Percentiles rank a stretch among this genome's conserved stretches.
These are phyloP conservation scores for Leishmania lainsoni DNA, from an alignment of 208 protist species.

Conservation along the genomic window DNA sequence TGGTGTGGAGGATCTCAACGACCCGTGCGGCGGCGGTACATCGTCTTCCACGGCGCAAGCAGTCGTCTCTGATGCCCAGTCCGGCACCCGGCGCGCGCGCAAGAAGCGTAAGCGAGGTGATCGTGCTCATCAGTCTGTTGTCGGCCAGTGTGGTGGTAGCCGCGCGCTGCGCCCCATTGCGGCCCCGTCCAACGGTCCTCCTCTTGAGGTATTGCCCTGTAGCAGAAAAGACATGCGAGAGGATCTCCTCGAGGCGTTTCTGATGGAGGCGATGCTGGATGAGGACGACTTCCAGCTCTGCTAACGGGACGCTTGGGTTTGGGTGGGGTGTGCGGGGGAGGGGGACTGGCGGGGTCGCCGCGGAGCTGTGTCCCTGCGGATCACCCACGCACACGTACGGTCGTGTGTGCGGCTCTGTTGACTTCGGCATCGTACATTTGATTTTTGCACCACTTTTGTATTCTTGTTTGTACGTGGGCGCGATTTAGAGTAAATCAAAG, in stretches of 20 bases:
- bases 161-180: constrained; percentile 45
- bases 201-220: constrained; percentile 55
- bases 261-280: constrained; percentile 49
- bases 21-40: not conserved
- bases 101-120: constrained; percentile 35
- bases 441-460: not conserved
- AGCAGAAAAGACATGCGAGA: constrained; percentile 60
- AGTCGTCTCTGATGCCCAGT: not conserved
- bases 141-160: constrained; percentile 53
- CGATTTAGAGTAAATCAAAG: not conserved
- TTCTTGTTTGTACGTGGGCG: not conserved
- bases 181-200: constrained; percentile 41
- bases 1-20: not conserved
- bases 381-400: not conserved
- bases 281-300: constrained; percentile 46
- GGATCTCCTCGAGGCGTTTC: constrained; percentile 54
- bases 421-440: not conserved
- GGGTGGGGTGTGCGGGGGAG: too few species aligned
- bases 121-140: constrained; percentile 16
- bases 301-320: not conserved
- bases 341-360: not conserved
- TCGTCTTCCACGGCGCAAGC: not conserved
- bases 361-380: not conserved
- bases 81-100: not conserved
- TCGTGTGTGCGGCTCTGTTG: not conserved